phyloP scores from a whole-genome alignment of 768 basidiomycete species.

The Lactifluus echinatus region DNA sequence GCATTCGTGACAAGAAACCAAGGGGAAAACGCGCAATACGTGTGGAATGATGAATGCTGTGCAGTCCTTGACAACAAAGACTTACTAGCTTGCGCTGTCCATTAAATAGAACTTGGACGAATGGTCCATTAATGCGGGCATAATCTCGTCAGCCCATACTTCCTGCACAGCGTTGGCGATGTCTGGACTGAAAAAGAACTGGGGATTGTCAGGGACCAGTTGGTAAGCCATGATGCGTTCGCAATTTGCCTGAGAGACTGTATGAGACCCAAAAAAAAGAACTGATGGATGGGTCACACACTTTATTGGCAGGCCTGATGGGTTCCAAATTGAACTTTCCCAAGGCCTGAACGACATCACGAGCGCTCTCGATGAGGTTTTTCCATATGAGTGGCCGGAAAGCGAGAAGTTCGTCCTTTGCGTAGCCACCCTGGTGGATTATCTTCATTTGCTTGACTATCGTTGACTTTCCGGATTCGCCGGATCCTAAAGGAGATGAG shows the following conservation, averaged over 20 bases:
- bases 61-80: constrained; percentile 11
- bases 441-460: constrained; percentile 99
- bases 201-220: constrained; percentile 31
- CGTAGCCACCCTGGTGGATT: constrained; percentile 89
- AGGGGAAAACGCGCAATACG: background rate
- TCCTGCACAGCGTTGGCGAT: constrained; percentile 62
- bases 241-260: constrained; percentile 32
- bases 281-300: constrained; percentile 25
- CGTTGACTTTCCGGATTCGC: constrained; percentile 91
- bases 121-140: constrained; percentile 43
- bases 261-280: background rate
- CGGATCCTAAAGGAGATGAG: constrained; percentile 54
- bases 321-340: constrained; percentile 79
- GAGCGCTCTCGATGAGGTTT: constrained; percentile 84
- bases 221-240: constrained; percentile 57
- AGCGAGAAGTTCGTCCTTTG: constrained; percentile 61
- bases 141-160: constrained; percentile 62
- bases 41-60: background rate
- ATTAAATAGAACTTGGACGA: constrained; percentile 81
- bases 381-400: constrained; percentile 76
- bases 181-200: constrained; percentile 43
- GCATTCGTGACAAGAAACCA: background rate
- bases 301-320: constrained; percentile 54
- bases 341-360: constrained; percentile 79
- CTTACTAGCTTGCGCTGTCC: constrained; percentile 89